Conservation (phyloP, 192 early-diverging fungal species). For the Backusella sp. region DNA sequence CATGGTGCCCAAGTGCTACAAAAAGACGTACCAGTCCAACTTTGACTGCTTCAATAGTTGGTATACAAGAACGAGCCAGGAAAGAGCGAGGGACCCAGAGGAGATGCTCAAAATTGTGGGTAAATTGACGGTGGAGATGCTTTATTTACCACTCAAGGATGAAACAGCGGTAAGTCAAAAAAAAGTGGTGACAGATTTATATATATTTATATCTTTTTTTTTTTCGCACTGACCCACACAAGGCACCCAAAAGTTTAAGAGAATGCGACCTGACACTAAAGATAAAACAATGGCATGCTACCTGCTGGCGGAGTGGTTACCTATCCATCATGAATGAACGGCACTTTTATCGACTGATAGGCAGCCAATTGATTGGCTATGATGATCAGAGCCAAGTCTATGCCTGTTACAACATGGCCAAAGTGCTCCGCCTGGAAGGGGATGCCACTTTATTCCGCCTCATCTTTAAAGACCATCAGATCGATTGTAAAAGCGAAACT, state of each 20-base stretch:
- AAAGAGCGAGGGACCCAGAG: conserved; percentile 14
- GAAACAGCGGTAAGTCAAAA: conserved; percentile 13
- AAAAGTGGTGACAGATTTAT: background rate
- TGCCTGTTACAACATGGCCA: conserved; percentile 17
- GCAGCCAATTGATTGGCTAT: conserved; percentile 22
- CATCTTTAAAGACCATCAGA: conserved; percentile 9
- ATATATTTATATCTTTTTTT: background rate
- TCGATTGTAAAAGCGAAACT: conserved; percentile 25
- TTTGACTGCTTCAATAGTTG: conserved; percentile 32
- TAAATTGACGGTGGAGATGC: conserved; percentile 25
- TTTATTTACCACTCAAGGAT: conserved; percentile 25
- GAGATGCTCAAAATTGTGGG: conserved; percentile 23
- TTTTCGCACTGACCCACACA: too few species aligned
- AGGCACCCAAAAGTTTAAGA: conserved; percentile 20
- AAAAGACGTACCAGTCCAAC: conserved; percentile 19
- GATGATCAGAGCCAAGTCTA: background rate
- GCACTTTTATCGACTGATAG: conserved; percentile 18
- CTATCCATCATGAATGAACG: conserved; percentile 4
- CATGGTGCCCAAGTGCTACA: conserved; percentile 16
- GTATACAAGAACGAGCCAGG: conserved; percentile 13
- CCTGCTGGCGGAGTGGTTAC: conserved; percentile 25
- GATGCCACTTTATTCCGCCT: conserved; percentile 9
- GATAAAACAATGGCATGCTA: conserved; percentile 30
- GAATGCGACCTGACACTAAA: conserved; percentile 26
- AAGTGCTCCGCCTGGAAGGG: conserved; percentile 10